A percentile compares a stretch with the other conserved stretches of the same genome.
phyloP scores from a whole-genome alignment of 345 rosid genomes.

The Murraya koenigii region DNA sequence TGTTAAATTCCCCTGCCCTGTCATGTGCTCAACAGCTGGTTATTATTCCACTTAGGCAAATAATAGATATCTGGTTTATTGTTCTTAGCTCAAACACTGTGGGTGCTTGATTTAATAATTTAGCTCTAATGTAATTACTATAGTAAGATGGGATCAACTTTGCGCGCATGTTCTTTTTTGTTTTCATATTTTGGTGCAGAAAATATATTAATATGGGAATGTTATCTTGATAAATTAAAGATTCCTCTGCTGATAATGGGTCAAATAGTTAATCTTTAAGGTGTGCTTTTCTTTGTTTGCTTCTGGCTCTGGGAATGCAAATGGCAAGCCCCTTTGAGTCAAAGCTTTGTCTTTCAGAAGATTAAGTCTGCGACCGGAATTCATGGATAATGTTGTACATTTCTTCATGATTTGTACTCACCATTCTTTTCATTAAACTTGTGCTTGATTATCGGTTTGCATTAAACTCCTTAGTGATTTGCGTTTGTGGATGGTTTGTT shows the following conservation, averaged over 20 bases:
- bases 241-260: background rate
- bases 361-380: background rate
- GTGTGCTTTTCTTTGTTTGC: background rate
- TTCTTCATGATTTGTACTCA: background rate
- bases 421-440: background rate
- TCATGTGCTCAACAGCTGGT: background rate
- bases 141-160: background rate
- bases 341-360: background rate
- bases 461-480: background rate
- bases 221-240: background rate
- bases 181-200: background rate
- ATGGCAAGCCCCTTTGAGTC: background rate
- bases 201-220: background rate
- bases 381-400: background rate
- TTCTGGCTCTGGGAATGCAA: constrained; percentile 2
- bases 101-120: background rate
- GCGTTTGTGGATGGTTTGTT: constrained; percentile 5
- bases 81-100: background rate
- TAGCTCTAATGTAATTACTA: background rate
- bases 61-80: background rate
- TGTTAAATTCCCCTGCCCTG: background rate
- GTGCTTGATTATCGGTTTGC: background rate
- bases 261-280: too few relatives aligned
- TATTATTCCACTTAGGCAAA: background rate
- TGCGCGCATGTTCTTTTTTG: background rate